Percentiles rank a stretch among this genome's conserved stretches.
phyloP scores from a whole-genome alignment of 495 filamentous ascomycete genomes.

The Penicillium turbatum region DNA sequence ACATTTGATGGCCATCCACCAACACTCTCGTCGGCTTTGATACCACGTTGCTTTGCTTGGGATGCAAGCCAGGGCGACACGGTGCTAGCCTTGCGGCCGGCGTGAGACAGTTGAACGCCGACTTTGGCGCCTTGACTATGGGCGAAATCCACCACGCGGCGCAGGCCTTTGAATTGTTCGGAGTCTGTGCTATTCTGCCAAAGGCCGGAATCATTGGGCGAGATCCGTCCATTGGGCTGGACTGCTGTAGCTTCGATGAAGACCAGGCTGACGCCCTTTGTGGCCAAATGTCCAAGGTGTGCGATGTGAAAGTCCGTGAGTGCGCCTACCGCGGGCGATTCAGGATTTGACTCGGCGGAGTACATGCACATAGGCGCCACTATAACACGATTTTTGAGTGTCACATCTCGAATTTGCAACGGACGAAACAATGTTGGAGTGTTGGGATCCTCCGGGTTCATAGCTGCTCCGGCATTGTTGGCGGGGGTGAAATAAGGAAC shows the following conservation, averaged over 20 bases:
- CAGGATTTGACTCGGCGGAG: slow-evolving; percentile 46
- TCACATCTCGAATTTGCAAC: slow-evolving; percentile 60
- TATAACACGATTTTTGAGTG: slow-evolving; percentile 67
- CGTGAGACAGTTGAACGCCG: slow-evolving; percentile 70
- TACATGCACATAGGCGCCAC: slow-evolving; percentile 61
- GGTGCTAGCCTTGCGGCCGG: slow-evolving; percentile 67
- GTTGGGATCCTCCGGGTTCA: slow-evolving; percentile 33
- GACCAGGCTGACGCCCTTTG: slow-evolving; percentile 60
- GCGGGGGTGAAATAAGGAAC: slow-evolving; percentile 57
- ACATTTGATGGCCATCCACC: slow-evolving; percentile 69
- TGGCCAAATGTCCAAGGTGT: slow-evolving; percentile 57
- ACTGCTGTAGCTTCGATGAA: slow-evolving; percentile 69
- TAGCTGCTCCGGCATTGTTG: slow-evolving; percentile 52
- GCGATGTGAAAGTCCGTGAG: slow-evolving; percentile 68
- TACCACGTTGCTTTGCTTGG: slow-evolving; percentile 23
- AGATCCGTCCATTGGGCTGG: slow-evolving; percentile 64
- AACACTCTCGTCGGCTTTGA: slow-evolving; percentile 48
- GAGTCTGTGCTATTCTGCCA: slow-evolving; percentile 53
- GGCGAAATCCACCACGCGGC: slow-evolving; percentile 56
- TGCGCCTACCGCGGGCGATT: slow-evolving; percentile 50
- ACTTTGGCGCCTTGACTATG: slow-evolving; percentile 62
- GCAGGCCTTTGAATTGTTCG: slow-evolving; percentile 59
- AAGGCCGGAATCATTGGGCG: slow-evolving; percentile 63
- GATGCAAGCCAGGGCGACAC: slow-evolving; percentile 56
- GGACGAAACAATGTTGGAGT: slow-evolving; percentile 63